Evolutionary conservation across 345 rosid genomes (phyloP).

Genomic region (Gynandropsis gynandra): DNA sequence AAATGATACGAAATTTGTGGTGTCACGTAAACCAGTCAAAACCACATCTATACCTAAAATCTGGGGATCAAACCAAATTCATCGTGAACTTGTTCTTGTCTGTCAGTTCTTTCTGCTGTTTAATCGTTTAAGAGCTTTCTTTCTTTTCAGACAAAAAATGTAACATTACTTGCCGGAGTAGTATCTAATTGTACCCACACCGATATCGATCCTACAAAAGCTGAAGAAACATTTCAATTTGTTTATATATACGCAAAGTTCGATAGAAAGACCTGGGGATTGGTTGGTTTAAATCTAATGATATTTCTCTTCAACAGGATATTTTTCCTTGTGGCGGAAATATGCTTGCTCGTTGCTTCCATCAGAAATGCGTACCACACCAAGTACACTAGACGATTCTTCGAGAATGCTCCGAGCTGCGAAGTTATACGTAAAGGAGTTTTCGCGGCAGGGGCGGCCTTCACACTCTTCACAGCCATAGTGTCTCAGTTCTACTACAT

Average conservation of each 20-base stretch:
- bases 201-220: not conserved
- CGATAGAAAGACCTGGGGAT: not conserved
- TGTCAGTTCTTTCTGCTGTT: too few species aligned
- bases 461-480: slow-evolving; percentile 65
- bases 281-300: not conserved
- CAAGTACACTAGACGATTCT: slow-evolving; percentile 40
- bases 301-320: slow-evolving; percentile 38
- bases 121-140: too few species aligned
- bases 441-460: slow-evolving; percentile 90
- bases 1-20: too few species aligned
- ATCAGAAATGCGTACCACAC: slow-evolving; percentile 86
- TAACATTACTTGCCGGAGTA: too few species aligned
- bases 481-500: slow-evolving; percentile 75
- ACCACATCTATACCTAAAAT: too few species aligned
- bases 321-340: slow-evolving; percentile 72
- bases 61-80: too few species aligned
- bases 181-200: too few species aligned
- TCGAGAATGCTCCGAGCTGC: slow-evolving; percentile 39
- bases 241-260: not conserved
- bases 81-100: too few species aligned
- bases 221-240: not conserved
- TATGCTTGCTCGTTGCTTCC: slow-evolving; percentile 76
- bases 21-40: too few species aligned
- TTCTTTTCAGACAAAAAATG: too few species aligned
- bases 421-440: slow-evolving; percentile 69